Evolutionary conservation across 192 early-diverging fungal genomes (phyloP), one percentile per base, ranked within the genome.

Genomic region (Phlyctochytrium bullatum): DNA sequence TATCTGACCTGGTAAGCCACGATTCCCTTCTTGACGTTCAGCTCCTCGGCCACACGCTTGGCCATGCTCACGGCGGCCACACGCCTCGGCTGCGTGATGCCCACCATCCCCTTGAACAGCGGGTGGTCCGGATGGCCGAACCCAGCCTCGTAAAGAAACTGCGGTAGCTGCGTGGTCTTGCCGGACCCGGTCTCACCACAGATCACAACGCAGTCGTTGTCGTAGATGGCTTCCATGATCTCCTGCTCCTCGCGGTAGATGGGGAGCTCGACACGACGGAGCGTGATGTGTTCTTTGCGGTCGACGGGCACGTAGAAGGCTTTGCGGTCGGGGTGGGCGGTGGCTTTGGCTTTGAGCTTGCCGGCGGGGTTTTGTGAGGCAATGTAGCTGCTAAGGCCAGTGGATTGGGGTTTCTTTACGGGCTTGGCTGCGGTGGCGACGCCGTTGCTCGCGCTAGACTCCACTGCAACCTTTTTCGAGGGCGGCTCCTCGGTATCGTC

Each of bases 61-160:
- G 98, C 91, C 94, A 99, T 97, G 66, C 90, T 90, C 12, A 98
- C 86, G 0, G 98, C 96, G 17, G 98, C 98, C 20, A 99, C 96
- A 61, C 98, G 88, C 36, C 98, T 87, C 17, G 98, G 98, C 69
- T 99, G 96, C 0, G 98, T 99, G 25, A 98, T 84, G n/a, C 93
- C 96, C 54, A 99, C 91, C 74, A 97, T 87, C 10, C 98, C 98
- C 4, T 92, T 88, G 69, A 79, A 86, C 34, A 52, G 4, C 0
- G 84, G 82, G 68, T 88, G 84, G 10, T 82, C 70, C 0, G 91
- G 86, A 71, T 97, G 88, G 33, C 94, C 91, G 70, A 95, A 99
- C n/a, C 98, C 98, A 31, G 97, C 92, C 70, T 99, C 98, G 61
- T 97, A 94, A 59, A 98, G 78, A 61, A 99, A 97, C 78, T 98